Evolutionary conservation across 169 alveolate species (phyloP), one percentile per base, ranked within the genome.

Genomic region (Cyclospora cayetanensis): DNA sequence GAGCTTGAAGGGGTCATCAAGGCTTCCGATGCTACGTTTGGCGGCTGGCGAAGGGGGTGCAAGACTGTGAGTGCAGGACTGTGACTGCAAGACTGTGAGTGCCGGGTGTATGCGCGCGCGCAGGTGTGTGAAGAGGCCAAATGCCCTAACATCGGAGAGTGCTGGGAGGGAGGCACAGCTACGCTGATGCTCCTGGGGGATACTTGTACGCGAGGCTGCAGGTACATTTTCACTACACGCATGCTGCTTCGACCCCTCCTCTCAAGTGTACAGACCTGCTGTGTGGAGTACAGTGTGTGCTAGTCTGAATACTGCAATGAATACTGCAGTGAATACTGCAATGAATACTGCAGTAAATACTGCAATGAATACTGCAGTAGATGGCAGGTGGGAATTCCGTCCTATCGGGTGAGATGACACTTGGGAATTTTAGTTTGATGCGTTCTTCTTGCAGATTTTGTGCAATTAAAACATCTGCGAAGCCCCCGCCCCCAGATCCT

Each of bases 131-230:
- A 94, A 66, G 95, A 94, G 90, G 97, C 97, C n/a, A 91, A 95
- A 83, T 95, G 97, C 70, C 97, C 97, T 15, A 95, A 95, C 88
- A 93, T 95, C 29, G 96, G 96, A 1, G 97, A 95, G 86, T 95
- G 97, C 68, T 95, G 97, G 97, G 92, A 93, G 76, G 95, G 94
- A 9, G 97, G 97, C 66, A 95, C 97, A 1, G 97, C 97, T 31
- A 95, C 97, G 3, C 85, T 95, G 25, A 95, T 95, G 96, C 83
- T 95, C 34, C 74, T 95, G 82, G 97, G 97, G 9, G 97, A 95
- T 72, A 95, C 97, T 1, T 95, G 97, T 85, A 95, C 97, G 41
- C 68, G 97, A 55, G 97, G 96, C 43, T 95, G 97, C 87, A 34
- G 43, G 80, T 68, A 68, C 39, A 68, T 50, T 63, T 63, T 29